Base-by-base conservation (phyloP, 1,284 basidiomycete genomes). In the Leccinum variabile region DNA sequence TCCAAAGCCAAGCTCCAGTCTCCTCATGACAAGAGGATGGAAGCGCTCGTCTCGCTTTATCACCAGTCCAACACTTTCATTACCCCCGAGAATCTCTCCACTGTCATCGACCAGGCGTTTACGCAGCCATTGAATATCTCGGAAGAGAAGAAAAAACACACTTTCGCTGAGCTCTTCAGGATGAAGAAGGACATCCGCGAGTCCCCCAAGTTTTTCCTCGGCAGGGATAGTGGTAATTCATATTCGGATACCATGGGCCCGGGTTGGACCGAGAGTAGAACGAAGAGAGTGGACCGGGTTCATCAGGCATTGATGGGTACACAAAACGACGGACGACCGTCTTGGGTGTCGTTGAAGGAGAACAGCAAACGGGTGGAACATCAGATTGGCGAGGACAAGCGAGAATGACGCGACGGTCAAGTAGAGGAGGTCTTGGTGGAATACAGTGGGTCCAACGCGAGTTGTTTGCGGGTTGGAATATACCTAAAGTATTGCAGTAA, bases 41-140 rank as follows among this genome's bases (percentile, higher is more conserved):
- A 88, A 64, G 85, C 88, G 5, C 84, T 91, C 66, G 81, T 90
- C 63, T 81, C 84, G 9, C 81, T 91, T 55, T 91, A 91, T 77
- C 89, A 91, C 78, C 82, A 89, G 75, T 76, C 85, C 53, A 82
- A 83, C 59, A 76, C 76, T 4, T 90, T 88, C 77, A 82, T 91
- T 64, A 89, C 89, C 9, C 79, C 79, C n/a, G 85, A 89, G 65
- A 90, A 82, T 68, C 82, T 91, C 46, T 80, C 82, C 25, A 65
- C 79, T n/a, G 78, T 77, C 57, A 90, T 91, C 58, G 87, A 90
- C 76, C 72, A 81, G 10, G 85, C 84, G 1, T 91, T 91, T 68
- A 74, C 65, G 55, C 72, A 64, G 52, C 70, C 66, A 2, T 16
- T 59, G 54, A 58, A 46, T 32, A 57, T 70, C 13, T 46, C 30